These are phyloP conservation scores for Sambucus nigra DNA, from an alignment of 129 eudicot species.

Conservation along the genomic window DNA sequence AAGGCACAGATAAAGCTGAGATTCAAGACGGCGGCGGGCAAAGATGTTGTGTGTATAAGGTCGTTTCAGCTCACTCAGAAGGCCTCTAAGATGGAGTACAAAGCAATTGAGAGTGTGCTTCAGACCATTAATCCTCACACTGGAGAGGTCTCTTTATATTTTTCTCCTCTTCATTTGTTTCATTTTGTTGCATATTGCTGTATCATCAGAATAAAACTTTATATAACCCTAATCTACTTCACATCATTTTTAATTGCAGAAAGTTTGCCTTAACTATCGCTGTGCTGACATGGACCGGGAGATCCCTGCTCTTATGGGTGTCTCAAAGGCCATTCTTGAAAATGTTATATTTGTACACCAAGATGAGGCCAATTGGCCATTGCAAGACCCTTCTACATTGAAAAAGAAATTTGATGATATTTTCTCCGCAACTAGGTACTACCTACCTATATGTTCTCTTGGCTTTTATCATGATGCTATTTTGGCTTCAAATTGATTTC, in stretches of 20 bases:
- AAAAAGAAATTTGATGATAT: conserved; percentile 98
- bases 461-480: no score
- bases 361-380: conserved; percentile 98
- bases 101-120: conserved; percentile 89
- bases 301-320: conserved; percentile 99
- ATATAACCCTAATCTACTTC: neutral
- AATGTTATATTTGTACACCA: conserved; percentile 98
- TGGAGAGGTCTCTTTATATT: conserved; percentile 58
- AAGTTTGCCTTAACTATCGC: conserved; percentile 95
- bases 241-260: conserved; percentile 38
- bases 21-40: conserved; percentile 89
- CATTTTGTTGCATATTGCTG: conserved; percentile 21
- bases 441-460: neutral
- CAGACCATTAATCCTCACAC: conserved; percentile 92
- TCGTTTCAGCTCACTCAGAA: conserved; percentile 91
- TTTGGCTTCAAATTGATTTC: no score
- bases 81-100: conserved; percentile 90
- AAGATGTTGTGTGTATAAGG: conserved; percentile 94
- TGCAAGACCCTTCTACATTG: conserved; percentile 85
- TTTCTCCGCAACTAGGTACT: conserved; percentile 86
- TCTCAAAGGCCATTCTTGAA: conserved; percentile 92
- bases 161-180: no score
- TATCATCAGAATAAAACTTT: neutral
- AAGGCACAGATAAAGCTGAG: conserved; percentile 90
- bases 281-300: conserved; percentile 99